A percentile compares a stretch with the other conserved stretches of the same genome.
These are phyloP conservation scores for Phytophthora tubulina DNA, from an alignment of 352 stramenopile species.

Conservation along the genomic window DNA sequence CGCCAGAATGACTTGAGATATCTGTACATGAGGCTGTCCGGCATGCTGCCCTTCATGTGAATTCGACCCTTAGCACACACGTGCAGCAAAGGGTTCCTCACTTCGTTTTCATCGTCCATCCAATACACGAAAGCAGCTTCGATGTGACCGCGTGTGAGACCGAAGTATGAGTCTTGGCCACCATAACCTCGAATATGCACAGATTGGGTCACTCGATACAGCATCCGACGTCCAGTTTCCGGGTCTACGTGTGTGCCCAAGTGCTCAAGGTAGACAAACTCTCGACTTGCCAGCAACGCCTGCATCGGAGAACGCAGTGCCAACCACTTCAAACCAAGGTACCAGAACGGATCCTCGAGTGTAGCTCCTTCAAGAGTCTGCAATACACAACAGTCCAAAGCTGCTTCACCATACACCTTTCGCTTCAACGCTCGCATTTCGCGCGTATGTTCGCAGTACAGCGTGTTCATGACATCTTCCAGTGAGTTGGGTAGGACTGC, in stretches of 20 bases:
- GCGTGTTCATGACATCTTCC: conserved; percentile 70
- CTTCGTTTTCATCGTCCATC: conserved; percentile 59
- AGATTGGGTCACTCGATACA: conserved; percentile 75
- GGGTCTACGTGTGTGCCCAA: conserved; percentile 66
- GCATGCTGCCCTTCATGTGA: conserved; percentile 71
- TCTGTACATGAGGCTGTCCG: conserved; percentile 61
- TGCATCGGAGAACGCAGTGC: conserved; percentile 73
- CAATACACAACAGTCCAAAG: conserved; percentile 71
- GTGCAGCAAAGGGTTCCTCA: conserved; percentile 53
- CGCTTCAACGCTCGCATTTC: conserved; percentile 54
- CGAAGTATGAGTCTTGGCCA: conserved; percentile 72
- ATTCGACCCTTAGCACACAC: conserved; percentile 67
- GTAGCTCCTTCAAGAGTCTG: conserved; percentile 72
- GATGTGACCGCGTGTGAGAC: conserved; percentile 70
- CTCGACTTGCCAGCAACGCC: conserved; percentile 64
- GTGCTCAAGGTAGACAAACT: conserved; percentile 80
- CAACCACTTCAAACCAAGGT: conserved; percentile 79
- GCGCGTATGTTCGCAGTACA: conserved; percentile 69
- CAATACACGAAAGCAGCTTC: conserved; percentile 77
- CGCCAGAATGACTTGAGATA: conserved; percentile 75
- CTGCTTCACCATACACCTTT: conserved; percentile 60
- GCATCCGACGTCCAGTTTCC: conserved; percentile 54
- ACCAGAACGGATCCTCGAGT: conserved; percentile 78
- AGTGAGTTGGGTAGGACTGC: conserved; percentile 63
- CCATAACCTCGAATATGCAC: conserved; percentile 69